phyloP scores from a whole-genome alignment of 805 yeast species.

The Pichia exigua region DNA sequence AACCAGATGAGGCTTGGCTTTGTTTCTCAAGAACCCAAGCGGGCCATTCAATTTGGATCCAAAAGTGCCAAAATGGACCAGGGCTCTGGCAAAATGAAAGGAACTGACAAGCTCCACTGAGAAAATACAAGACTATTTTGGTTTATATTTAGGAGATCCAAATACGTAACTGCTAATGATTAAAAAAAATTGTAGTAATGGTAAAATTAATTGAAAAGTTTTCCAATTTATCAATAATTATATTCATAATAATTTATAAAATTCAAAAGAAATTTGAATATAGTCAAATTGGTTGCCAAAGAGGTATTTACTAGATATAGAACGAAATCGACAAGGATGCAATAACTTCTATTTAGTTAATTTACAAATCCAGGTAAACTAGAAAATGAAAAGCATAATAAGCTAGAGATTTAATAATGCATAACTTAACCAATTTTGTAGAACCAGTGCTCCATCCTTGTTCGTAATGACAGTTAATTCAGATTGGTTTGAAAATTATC shows the following conservation, averaged over 20 bases:
- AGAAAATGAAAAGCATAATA: neutral
- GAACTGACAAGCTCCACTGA: constrained; percentile 44
- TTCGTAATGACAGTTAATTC: neutral
- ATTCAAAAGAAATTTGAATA: constrained; percentile 10
- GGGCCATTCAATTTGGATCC: constrained; percentile 97
- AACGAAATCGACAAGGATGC: neutral
- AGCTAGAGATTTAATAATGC: constrained; percentile 2
- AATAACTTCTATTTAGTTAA: constrained; percentile 13
- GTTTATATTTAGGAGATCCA: constrained; percentile 10
- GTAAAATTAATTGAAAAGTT: constrained; percentile 8
- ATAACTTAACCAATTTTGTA: constrained; percentile 12
- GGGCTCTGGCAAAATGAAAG: constrained; percentile 68
- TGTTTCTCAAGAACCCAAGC: constrained; percentile 69
- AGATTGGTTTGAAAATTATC: constrained; percentile 7
- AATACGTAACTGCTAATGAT: constrained; percentile 8
- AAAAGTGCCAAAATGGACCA: constrained; percentile 88
- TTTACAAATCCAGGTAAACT: constrained; percentile 9
- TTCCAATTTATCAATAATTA: constrained; percentile 8
- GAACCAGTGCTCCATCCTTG: constrained; percentile 6
- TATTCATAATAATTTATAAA: constrained; percentile 7
- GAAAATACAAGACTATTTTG: constrained; percentile 3
- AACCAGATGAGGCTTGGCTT: constrained; percentile 28
- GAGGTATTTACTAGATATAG: constrained; percentile 4
- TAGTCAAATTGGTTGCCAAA: constrained; percentile 9
- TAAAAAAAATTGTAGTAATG: constrained; percentile 1